phyloP scores from a whole-genome alignment of 2,329 filamentous ascomycete species.

The Pochonia chlamydosporia region DNA sequence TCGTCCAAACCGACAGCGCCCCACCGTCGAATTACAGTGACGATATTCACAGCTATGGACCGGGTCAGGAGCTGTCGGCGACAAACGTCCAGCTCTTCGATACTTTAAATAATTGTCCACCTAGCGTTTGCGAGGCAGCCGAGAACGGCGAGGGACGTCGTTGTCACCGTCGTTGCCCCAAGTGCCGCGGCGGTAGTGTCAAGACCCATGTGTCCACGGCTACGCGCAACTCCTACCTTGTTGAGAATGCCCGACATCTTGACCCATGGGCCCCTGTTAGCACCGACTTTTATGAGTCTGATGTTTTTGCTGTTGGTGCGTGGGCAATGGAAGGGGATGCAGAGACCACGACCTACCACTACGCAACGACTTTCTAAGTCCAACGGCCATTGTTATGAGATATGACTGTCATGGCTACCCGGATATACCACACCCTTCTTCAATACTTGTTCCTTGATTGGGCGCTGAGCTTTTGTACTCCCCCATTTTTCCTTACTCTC shows the following conservation, averaged over 20 bases:
- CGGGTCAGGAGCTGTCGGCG: neutral
- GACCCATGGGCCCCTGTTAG: conserved; percentile 1
- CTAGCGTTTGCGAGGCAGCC: neutral
- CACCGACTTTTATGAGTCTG: neutral
- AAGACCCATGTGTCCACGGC: neutral
- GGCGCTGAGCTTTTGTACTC: too few species aligned
- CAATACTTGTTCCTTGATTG: neutral
- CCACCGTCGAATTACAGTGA: neutral
- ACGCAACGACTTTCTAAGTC: neutral
- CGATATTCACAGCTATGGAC: neutral
- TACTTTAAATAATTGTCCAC: neutral
- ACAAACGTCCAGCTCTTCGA: conserved; percentile 5
- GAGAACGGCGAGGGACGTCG: neutral
- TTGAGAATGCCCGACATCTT: neutral
- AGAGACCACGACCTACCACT: neutral
- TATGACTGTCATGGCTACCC: neutral
- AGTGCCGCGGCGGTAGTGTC: neutral
- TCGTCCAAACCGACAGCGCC: neutral
- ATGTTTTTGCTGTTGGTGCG: conserved; percentile 1
- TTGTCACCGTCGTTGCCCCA: conserved; percentile 2
- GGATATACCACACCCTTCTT: neutral
- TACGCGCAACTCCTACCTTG: neutral
- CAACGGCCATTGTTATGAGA: neutral
- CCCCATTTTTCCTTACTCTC: too few species aligned
- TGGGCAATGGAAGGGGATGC: neutral